Conservation (phyloP, 2,329 filamentous ascomycete species). For the Bipolaris zeicola region DNA sequence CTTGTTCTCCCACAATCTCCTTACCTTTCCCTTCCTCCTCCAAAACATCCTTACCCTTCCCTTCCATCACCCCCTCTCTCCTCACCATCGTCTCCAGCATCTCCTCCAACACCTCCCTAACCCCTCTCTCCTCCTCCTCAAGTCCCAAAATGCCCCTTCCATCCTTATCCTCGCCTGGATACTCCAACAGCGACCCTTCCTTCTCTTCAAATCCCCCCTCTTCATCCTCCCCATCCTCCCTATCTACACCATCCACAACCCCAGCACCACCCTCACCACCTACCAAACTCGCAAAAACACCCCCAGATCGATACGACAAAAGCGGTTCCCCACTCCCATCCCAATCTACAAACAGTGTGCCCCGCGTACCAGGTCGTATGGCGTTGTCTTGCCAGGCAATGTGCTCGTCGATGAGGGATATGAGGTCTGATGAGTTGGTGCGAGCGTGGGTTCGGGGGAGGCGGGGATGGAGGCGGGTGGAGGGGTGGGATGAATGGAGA, state of each 20-base stretch:
- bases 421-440: not conserved
- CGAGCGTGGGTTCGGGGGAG: not conserved
- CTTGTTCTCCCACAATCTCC: not conserved
- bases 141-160: too few species aligned
- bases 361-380: not conserved
- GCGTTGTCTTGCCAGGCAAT: not conserved
- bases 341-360: not conserved
- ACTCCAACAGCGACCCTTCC: not conserved
- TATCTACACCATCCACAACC: too few species aligned
- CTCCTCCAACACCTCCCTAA: not conserved
- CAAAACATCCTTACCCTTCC: conserved; percentile 7
- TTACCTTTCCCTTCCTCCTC: conserved; percentile 3
- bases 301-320: not conserved
- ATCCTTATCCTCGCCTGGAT: not conserved
- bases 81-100: not conserved
- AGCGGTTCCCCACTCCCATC: not conserved
- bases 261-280: too few species aligned
- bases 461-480: not conserved
- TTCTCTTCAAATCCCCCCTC: not conserved
- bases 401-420: not conserved
- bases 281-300: too few species aligned
- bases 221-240: not conserved
- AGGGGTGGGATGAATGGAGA: too few species aligned
- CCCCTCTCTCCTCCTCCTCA: not conserved
- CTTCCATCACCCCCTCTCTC: conserved; percentile 1